Evolutionary conservation across 192 early-diverging fungal species (phyloP), one percentile per base, ranked within the genome.

Genomic region (Coemansia sp.): DNA sequence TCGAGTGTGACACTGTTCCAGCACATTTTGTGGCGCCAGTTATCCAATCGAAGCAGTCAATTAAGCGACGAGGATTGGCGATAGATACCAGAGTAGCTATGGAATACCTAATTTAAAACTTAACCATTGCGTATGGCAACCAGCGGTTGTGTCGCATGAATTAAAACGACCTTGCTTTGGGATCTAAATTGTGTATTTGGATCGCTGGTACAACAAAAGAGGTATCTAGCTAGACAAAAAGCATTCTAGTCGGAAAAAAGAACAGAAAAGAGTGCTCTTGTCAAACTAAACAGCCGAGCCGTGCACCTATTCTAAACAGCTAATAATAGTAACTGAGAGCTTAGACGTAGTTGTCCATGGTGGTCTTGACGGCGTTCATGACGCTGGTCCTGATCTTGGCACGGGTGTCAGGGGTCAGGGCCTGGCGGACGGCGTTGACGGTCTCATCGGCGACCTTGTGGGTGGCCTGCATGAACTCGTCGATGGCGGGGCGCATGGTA

Each of bases 321-420:
- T 36, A 36, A 34, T 36, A 37, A 37, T 16, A 2, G 31, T 34
- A 58, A 31, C 52, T 53, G 52, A 28, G 21, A 12, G 21, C n/a
- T 71, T 76, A 82, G 71, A 73, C 68, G 65, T 73, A 70, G 74
- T 58, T 72, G 79, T 82, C 79, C 61, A 76, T 65, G 69, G 79
- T 82, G 65, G 79, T 82, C 79, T 82, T 82, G 79, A 76, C 79
- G 28, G 64, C 79, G 74, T 82, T 82, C 74, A 82, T 76, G 26
- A 82, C 39, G 67, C 74, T 60, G 59, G 73, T 82, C 64, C 79
- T 75, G 71, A 82, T 73, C 79, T 82, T 82, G 79, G 79, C 73
- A 43, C 79, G 79, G n/a, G 66, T 31, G n/a, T 82, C 79, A 62
- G 79, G 79, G 71, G 53, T 82, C 66, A 82, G 47, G 28, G 68